Conservation (phyloP, 768 basidiomycete genomes). For the Tricholoma bakamatsutake region DNA sequence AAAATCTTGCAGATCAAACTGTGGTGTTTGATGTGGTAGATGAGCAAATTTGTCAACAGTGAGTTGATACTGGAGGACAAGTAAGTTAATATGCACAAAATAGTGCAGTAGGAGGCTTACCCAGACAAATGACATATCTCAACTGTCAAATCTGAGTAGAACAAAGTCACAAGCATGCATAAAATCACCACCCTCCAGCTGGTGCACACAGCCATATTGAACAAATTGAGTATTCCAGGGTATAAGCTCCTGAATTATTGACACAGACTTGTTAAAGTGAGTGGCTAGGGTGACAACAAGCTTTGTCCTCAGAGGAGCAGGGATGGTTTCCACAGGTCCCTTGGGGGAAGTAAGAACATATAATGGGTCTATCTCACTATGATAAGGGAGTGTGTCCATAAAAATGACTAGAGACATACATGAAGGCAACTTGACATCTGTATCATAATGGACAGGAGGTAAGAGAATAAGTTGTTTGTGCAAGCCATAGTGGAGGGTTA, state of each 20-base stretch:
- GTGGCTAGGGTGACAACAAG: background rate
- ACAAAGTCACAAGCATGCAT: constrained; percentile 13
- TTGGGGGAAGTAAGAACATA: background rate
- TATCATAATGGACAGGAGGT: background rate
- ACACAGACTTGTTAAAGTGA: background rate
- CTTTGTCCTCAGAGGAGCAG: background rate
- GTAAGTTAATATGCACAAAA: background rate
- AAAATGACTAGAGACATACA: constrained; percentile 6
- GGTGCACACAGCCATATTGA: constrained; percentile 22
- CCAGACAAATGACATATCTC: constrained; percentile 27
- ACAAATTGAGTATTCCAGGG: constrained; percentile 5
- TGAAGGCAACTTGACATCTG: constrained; percentile 4
- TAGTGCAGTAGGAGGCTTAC: constrained; percentile 17
- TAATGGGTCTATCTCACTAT: background rate
- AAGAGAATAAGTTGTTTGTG: constrained; percentile 18
- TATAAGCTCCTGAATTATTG: background rate
- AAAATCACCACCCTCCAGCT: constrained; percentile 23
- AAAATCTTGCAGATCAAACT: constrained; percentile 8
- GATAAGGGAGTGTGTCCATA: background rate
- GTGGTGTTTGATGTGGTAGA: constrained; percentile 1
- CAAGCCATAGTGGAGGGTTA: constrained; percentile 21
- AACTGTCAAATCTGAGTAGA: constrained; percentile 12
- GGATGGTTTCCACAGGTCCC: background rate
- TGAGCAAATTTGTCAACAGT: constrained; percentile 22
- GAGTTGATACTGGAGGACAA: constrained; percentile 24